A percentile compares a stretch with the other conserved stretches of the same genome.
Evolutionary conservation across 2,329 filamentous ascomycete species (phyloP).

Genomic region (Juglanconis sp.): DNA sequence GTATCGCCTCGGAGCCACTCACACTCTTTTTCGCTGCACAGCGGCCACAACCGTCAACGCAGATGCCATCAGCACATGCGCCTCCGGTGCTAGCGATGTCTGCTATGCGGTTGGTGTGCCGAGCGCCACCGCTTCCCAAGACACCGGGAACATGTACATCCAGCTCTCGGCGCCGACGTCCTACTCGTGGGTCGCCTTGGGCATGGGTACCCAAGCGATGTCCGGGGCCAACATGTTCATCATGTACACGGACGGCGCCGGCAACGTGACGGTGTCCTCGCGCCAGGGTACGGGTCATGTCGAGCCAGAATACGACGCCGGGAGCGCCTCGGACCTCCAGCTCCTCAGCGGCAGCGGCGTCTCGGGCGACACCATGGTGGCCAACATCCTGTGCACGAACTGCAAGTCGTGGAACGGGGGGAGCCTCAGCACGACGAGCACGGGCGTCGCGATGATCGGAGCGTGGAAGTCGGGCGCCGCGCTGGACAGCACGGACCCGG

Average conservation of each 20-base stretch:
- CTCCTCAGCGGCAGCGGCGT: slow-evolving; percentile 60
- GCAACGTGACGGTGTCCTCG: slow-evolving; percentile 61
- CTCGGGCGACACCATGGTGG: slow-evolving; percentile 48
- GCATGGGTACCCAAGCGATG: slow-evolving; percentile 52
- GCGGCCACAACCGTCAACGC: slow-evolving; percentile 28
- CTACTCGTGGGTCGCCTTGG: slow-evolving; percentile 57
- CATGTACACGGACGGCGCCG: slow-evolving; percentile 55
- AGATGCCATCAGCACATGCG: slow-evolving; percentile 36
- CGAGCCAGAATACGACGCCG: slow-evolving; percentile 44
- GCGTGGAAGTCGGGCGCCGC: slow-evolving; percentile 49
- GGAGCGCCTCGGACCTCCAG: slow-evolving; percentile 39
- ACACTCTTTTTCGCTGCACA: neutral
- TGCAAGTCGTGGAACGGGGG: slow-evolving; percentile 47
- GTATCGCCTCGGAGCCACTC: neutral
- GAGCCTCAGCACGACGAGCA: slow-evolving; percentile 39
- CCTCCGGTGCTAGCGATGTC: slow-evolving; percentile 34
- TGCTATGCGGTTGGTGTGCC: slow-evolving; percentile 59
- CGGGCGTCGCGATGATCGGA: slow-evolving; percentile 47
- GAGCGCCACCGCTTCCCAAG: slow-evolving; percentile 41
- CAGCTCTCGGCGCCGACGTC: slow-evolving; percentile 54
- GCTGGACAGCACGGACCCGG: slow-evolving; percentile 40
- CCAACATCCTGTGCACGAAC: slow-evolving; percentile 56
- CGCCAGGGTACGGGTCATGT: slow-evolving; percentile 46
- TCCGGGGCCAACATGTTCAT: slow-evolving; percentile 58
- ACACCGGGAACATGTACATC: slow-evolving; percentile 57